Evolutionary conservation across 805 yeast genomes (phyloP).

Genomic region (Cyberlindnera euphorbiiphila): DNA sequence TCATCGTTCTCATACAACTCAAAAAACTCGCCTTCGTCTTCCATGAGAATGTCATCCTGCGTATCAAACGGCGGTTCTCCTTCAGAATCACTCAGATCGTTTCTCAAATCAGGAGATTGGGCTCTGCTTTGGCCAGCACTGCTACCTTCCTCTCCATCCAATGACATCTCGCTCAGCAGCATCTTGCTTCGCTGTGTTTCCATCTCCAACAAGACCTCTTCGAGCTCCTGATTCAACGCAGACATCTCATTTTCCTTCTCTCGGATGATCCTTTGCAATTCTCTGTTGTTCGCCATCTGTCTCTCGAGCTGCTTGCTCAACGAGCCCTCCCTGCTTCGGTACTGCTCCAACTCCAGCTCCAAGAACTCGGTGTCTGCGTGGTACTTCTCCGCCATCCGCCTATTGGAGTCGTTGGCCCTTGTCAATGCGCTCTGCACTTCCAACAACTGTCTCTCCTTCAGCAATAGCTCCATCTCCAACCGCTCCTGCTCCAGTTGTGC

Average conservation of each 20-base stretch:
- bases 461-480: slow-evolving; percentile 31
- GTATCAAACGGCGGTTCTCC: slow-evolving; percentile 1
- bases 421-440: slow-evolving; percentile 9
- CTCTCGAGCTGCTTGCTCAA: slow-evolving; percentile 4
- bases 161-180: not conserved
- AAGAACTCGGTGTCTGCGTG: slow-evolving; percentile 16
- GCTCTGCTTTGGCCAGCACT: not conserved
- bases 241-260: slow-evolving; percentile 18
- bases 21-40: slow-evolving; percentile 2
- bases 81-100: not conserved
- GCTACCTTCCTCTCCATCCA: not conserved
- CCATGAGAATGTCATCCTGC: slow-evolving; percentile 1
- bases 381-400: slow-evolving; percentile 13
- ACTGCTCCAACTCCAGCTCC: slow-evolving; percentile 16
- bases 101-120: not conserved
- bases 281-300: not conserved
- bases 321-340: slow-evolving; percentile 19
- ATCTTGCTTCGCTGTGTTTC: slow-evolving; percentile 3
- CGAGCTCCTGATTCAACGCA: slow-evolving; percentile 19
- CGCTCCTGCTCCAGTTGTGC: slow-evolving; percentile 34
- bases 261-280: slow-evolving; percentile 1
- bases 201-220: slow-evolving; percentile 13
- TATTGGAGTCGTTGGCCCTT: slow-evolving; percentile 14
- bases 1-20: slow-evolving; percentile 8
- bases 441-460: slow-evolving; percentile 26